A percentile compares a stretch with the other conserved stretches of the same genome.
Evolutionary conservation across 1,284 basidiomycete genomes (phyloP).

Genomic region (Boletus coffeatus): DNA sequence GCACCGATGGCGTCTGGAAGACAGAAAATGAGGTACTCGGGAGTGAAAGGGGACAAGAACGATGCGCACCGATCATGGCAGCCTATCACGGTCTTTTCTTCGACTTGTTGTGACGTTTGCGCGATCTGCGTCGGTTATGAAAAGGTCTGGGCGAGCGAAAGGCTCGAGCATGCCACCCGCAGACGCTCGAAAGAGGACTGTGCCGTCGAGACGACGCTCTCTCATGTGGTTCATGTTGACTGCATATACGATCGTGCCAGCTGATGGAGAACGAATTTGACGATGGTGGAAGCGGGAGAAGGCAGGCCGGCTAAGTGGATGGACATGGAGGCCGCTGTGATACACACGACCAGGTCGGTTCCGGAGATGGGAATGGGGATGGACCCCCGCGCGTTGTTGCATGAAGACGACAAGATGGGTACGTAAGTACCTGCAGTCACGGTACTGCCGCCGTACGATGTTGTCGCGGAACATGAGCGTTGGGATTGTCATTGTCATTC

Average conservation of each 20-base stretch:
- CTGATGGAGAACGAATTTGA: constrained; percentile 82
- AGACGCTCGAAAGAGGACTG: constrained; percentile 72
- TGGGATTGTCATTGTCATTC: neutral
- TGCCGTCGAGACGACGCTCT: constrained; percentile 95
- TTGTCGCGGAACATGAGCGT: neutral
- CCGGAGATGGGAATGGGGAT: neutral
- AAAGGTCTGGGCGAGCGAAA: constrained; percentile 81
- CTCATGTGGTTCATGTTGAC: constrained; percentile 96
- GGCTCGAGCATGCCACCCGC: constrained; percentile 83
- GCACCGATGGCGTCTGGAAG: constrained; percentile 61
- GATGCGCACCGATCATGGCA: constrained; percentile 71
- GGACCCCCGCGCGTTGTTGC: neutral
- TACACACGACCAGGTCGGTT: neutral
- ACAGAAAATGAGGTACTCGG: constrained; percentile 7
- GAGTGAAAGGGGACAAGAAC: neutral
- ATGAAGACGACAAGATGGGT: neutral
- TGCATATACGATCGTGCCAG: constrained; percentile 93
- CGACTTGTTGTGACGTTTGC: constrained; percentile 79
- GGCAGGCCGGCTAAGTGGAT: neutral
- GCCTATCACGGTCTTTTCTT: constrained; percentile 84
- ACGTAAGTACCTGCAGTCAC: neutral
- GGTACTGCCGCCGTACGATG: neutral
- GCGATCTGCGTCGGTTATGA: constrained; percentile 92
- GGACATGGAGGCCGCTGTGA: neutral
- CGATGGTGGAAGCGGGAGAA: neutral